Evolutionary conservation across 495 filamentous ascomycete genomes (phyloP).

Genomic region (Annulohypoxylon moriforme): DNA sequence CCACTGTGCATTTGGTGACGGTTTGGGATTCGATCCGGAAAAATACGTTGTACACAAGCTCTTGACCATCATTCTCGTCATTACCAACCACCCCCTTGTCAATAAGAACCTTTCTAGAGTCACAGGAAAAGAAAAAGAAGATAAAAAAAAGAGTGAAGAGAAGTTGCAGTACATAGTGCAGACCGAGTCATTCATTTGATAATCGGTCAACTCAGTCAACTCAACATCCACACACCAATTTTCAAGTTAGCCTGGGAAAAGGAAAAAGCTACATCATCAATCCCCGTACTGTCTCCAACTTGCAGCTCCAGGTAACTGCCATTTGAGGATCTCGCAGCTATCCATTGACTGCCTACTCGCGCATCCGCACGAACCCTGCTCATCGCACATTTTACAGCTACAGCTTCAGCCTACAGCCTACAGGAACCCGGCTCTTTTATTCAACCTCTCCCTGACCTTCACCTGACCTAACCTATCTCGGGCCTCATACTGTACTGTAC

Average conservation of each 20-base stretch:
- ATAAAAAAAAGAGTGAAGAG: conserved; percentile 1
- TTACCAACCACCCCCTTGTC: conserved; percentile 6
- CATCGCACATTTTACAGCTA: conserved; percentile 32
- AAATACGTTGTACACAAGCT: conserved; percentile 12
- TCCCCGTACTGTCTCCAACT: conserved; percentile 2
- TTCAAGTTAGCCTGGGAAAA: conserved; percentile 23
- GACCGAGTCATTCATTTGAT: conserved; percentile 52
- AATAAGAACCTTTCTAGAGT: conserved; percentile 9
- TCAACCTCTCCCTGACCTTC: not conserved
- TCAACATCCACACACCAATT: conserved; percentile 20
- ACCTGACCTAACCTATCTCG: conserved; percentile 3
- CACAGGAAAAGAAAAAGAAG: conserved; percentile 11
- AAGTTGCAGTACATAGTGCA: conserved; percentile 6
- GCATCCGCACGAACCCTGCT: conserved; percentile 18
- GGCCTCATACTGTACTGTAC: no score
- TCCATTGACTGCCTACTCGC: conserved; percentile 30
- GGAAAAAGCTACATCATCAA: conserved; percentile 3
- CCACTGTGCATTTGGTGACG: not conserved
- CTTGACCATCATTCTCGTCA: conserved; percentile 18
- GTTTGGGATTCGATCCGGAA: not conserved
- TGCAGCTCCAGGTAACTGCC: conserved; percentile 36
- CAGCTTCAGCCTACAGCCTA: conserved; percentile 5
- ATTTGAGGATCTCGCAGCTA: conserved; percentile 37
- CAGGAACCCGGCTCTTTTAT: conserved; percentile 2
- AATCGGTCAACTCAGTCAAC: conserved; percentile 46